Conservation (phyloP, 768 basidiomycete species). For the Pulveroboletus frians region DNA sequence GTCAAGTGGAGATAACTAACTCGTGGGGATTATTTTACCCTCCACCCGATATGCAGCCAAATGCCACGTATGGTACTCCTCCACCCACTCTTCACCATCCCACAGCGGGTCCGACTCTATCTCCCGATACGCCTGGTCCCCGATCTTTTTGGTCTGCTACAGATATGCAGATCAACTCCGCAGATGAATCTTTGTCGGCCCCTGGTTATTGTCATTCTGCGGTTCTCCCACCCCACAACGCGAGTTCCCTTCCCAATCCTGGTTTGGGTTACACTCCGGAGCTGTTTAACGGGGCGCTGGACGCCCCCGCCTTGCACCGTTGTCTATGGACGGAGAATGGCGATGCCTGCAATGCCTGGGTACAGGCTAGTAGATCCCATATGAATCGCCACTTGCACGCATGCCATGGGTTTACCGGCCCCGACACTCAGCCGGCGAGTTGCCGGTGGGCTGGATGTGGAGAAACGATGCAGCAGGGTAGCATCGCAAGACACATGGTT, state of each 20-base stretch:
- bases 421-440: conserved; percentile 16
- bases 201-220: not conserved
- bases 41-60: not conserved
- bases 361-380: conserved; percentile 19
- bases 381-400: conserved; percentile 26
- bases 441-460: conserved; percentile 21
- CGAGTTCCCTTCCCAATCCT: not conserved
- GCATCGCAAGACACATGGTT: conserved; percentile 25
- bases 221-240: not conserved
- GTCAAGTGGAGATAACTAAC: not conserved
- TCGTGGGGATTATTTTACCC: conserved; percentile 5
- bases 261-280: not conserved
- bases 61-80: not conserved
- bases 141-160: conserved; percentile 1
- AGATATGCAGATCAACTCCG: not conserved
- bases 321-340: conserved; percentile 19
- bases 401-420: conserved; percentile 19
- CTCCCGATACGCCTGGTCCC: not conserved
- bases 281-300: not conserved
- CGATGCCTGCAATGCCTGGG: conserved; percentile 11
- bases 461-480: conserved; percentile 25
- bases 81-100: not conserved
- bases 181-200: not conserved
- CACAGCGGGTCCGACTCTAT: not conserved
- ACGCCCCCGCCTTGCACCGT: conserved; percentile 9